Evolutionary conservation across 257 asterid genomes (phyloP).

Genomic region (Solanum habrochaites): DNA sequence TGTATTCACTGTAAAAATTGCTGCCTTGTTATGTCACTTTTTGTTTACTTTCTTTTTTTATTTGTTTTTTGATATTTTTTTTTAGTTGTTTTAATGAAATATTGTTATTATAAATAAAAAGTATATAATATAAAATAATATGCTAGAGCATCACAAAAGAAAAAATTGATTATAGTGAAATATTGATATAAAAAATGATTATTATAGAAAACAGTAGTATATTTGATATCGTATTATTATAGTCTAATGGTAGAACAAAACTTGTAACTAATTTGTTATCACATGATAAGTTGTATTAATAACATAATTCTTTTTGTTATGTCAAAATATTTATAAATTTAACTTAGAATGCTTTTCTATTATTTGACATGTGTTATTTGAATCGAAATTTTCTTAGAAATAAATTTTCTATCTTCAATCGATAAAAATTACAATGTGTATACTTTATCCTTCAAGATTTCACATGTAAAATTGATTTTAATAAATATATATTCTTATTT

Average conservation of each 20-base stretch:
- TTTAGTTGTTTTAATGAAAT: background rate
- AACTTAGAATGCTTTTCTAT: background rate
- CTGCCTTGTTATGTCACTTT: slow-evolving; percentile 5
- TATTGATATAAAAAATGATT: too few relatives aligned
- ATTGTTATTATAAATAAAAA: background rate
- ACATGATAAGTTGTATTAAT: background rate
- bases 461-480: background rate
- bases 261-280: background rate
- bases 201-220: too few relatives aligned
- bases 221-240: too few relatives aligned
- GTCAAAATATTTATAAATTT: too few relatives aligned
- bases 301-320: too few relatives aligned
- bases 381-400: fast-evolving
- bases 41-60: background rate
- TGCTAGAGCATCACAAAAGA: too few relatives aligned
- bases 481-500: too few relatives aligned
- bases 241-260: too few relatives aligned
- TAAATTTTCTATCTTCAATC: too few relatives aligned
- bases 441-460: background rate
- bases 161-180: too few relatives aligned
- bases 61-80: too few relatives aligned
- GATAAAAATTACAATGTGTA: background rate
- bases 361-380: background rate
- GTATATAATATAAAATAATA: too few relatives aligned
- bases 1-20: background rate